These are phyloP conservation scores for Scutellaria galericulata DNA, from an alignment of 257 asterid species.

Conservation along the genomic window DNA sequence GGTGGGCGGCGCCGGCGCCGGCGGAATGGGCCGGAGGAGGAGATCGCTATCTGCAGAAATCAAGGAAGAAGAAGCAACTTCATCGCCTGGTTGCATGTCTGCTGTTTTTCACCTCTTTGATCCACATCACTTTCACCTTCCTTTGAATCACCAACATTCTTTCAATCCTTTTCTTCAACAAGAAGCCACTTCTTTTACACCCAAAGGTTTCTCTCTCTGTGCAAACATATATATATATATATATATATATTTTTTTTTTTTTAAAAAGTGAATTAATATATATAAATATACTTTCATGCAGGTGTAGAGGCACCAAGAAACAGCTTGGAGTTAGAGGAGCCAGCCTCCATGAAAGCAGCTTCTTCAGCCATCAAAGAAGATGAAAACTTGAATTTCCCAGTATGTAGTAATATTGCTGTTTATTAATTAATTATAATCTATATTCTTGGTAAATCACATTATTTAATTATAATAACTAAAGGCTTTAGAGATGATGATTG, in stretches of 20 bases:
- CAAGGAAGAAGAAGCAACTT: conserved; percentile 1
- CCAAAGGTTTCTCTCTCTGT: conserved; percentile 46
- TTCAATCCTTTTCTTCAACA: conserved; percentile 33
- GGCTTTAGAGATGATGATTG: too few species aligned
- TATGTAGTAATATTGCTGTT: conserved; percentile 35
- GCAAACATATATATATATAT: too few species aligned
- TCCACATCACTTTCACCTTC: conserved; percentile 55
- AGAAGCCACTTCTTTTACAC: conserved; percentile 27
- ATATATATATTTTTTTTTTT: background rate
- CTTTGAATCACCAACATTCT: conserved; percentile 53
- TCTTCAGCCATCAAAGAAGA: conserved; percentile 40
- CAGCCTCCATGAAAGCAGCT: conserved; percentile 36
- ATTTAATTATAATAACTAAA: too few species aligned
- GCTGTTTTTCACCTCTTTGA: conserved; percentile 79
- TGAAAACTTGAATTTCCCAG: conserved; percentile 58
- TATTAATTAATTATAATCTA: too few species aligned
- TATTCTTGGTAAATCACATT: too few species aligned
- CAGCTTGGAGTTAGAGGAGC: conserved; percentile 71
- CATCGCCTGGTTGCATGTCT: conserved; percentile 82
- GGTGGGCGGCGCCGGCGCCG: conserved; percentile 48
- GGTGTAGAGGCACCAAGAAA: conserved; percentile 91
- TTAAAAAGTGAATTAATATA: too few species aligned
- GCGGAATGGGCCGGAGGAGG: conserved; percentile 32
- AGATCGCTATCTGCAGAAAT: conserved; percentile 25
- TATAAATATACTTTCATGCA: conserved; percentile 34